Evolutionary conservation across 1,139 yeast species (phyloP), one percentile per base, ranked within the genome.

Genomic region (Hyphopichia pseudoburtonii): DNA sequence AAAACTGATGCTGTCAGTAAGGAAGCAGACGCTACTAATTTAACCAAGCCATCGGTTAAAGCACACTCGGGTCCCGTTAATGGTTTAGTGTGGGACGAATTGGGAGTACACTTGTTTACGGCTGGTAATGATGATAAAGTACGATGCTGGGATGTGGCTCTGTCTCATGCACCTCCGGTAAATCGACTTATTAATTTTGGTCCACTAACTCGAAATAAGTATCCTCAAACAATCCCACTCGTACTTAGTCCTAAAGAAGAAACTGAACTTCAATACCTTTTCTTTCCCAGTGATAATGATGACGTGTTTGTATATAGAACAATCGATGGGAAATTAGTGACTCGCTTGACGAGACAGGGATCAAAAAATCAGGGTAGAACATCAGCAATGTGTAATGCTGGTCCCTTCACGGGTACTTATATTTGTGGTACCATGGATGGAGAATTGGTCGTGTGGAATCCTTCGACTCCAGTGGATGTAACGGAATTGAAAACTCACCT

Each of bases 31-130:
- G 37, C 43, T 17, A 59, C 55, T 38, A 68, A 59, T 46, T 51
- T 63, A 9, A 59, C 64, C 11, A 51, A 54, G 29, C 56, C 64
- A 4, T 63, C 72, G 1, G 73, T 69, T 1, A 78, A 76, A 46
- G 89, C 95, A 0, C 96, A 87, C 50, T 72, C 80, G 57, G 84
- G 82, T 1, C 80, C 85, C 0, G 86, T 85, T 9, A 87, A 87
- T 56, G 90, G 94, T 0, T 55, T 87, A 4, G 64, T 70, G 5
- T 87, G 95, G 89, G 77, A 77, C 40, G 80, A 76, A 12, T 52
- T 64, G 21, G 95, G 95, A 0, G 69, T 73, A 29, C 66, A 71
- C 21, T 54, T 88, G 26, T 62, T 79, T 19, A 74, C 87, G 1
- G 66, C 86, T 0, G 96, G 95, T 0, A 78, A 80, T 40, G 96